Evolutionary conservation across 2,329 filamentous ascomycete species (phyloP).

Genomic region (Parastagonospora avenae): DNA sequence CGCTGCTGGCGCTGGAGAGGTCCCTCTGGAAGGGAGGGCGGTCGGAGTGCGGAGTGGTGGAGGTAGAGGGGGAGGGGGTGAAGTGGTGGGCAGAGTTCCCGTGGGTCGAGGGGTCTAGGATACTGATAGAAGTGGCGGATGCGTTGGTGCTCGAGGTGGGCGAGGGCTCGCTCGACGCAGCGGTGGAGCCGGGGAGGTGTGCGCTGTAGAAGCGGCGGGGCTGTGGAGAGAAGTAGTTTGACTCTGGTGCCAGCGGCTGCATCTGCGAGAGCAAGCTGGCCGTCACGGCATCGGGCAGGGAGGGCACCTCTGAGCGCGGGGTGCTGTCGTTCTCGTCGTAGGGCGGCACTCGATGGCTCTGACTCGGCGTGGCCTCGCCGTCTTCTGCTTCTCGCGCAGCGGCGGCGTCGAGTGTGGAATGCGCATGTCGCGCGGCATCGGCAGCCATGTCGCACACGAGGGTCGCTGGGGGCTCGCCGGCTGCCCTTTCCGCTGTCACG

Average conservation of each 20-base stretch:
- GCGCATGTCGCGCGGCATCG: slow-evolving; percentile 13
- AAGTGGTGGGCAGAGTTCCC: no score
- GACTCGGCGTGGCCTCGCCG: slow-evolving; percentile 12
- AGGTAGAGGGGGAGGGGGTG: background rate
- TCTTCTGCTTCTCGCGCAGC: background rate
- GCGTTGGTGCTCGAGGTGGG: slow-evolving; percentile 36
- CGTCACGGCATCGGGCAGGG: slow-evolving; percentile 30
- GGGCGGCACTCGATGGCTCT: slow-evolving; percentile 4
- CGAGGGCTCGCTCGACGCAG: slow-evolving; percentile 38
- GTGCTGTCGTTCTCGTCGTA: slow-evolving; percentile 45
- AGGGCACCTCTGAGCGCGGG: slow-evolving; percentile 49
- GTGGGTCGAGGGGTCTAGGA: background rate
- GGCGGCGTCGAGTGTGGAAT: slow-evolving; percentile 9
- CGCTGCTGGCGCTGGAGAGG: slow-evolving; percentile 48
- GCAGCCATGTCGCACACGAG: slow-evolving; percentile 32
- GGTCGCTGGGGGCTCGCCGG: slow-evolving; percentile 25
- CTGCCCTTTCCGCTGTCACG: slow-evolving; percentile 29
- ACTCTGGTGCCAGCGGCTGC: slow-evolving; percentile 33
- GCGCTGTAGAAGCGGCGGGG: slow-evolving; percentile 42
- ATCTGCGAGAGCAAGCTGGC: slow-evolving; percentile 23
- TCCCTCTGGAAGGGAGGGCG: slow-evolving; percentile 50
- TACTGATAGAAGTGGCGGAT: slow-evolving; percentile 30
- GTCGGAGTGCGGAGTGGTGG: slow-evolving; percentile 17
- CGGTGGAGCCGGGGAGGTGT: slow-evolving; percentile 35
- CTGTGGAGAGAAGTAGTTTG: slow-evolving; percentile 48